Conservation (phyloP, 495 filamentous ascomycete genomes). For the Bacidia rubella region DNA sequence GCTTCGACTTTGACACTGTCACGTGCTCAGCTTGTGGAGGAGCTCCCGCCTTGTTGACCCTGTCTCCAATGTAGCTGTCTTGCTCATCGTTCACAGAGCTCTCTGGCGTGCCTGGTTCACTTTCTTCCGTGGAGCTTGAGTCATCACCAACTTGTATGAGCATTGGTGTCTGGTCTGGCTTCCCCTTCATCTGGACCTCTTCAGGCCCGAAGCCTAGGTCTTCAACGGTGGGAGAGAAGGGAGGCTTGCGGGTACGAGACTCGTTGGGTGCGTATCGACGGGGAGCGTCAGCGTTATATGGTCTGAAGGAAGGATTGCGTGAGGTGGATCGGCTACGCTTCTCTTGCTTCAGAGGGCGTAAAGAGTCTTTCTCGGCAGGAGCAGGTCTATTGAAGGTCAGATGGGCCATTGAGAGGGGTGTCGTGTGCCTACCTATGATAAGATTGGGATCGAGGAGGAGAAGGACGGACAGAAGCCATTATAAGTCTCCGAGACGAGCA, state of each 20-base stretch:
- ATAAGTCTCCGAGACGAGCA: not conserved
- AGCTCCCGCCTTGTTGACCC: too few species aligned
- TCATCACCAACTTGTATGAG: conserved; percentile 21
- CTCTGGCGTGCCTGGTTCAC: conserved; percentile 26
- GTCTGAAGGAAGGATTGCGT: not conserved
- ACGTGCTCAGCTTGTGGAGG: not conserved
- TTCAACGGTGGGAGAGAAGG: conserved; percentile 8
- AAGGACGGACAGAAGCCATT: not conserved
- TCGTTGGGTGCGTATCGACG: not conserved
- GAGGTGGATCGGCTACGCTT: not conserved
- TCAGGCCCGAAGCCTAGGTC: conserved; percentile 8
- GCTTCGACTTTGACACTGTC: not conserved
- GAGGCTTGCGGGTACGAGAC: conserved; percentile 4
- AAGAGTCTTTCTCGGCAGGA: conserved; percentile 3
- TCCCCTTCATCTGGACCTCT: conserved; percentile 24
- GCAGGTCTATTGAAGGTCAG: not conserved
- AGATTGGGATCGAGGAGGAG: not conserved
- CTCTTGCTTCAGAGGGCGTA: conserved; percentile 1
- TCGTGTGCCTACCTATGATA: not conserved
- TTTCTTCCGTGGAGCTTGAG: conserved; percentile 27
- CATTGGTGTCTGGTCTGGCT: conserved; percentile 34
- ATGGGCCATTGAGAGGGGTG: too few species aligned
- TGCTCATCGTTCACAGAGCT: conserved; percentile 4
- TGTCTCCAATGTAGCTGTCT: not conserved
- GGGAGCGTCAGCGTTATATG: conserved; percentile 4